Evolutionary conservation across 176 grass and related monocot species (phyloP).

Genomic region (Musa troglodytarum): DNA sequence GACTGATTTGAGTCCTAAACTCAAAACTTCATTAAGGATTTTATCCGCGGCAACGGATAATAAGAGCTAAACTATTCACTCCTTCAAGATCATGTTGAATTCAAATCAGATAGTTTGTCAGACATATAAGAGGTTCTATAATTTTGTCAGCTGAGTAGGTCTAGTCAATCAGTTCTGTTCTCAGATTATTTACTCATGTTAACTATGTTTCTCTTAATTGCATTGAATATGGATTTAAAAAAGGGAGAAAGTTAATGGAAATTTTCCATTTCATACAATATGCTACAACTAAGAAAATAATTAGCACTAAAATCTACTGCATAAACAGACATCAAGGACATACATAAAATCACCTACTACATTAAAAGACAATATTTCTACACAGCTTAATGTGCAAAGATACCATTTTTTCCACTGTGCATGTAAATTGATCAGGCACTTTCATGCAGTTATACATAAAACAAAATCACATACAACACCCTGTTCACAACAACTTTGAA

Average conservation of each 20-base stretch:
- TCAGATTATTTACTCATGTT: not conserved
- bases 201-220: not conserved
- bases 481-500: not conserved
- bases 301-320: too few species aligned
- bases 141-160: too few species aligned
- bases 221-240: not conserved
- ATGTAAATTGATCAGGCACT: not conserved
- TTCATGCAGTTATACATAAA: not conserved
- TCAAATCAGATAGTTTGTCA: not conserved
- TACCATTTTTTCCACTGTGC: not conserved
- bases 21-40: not conserved
- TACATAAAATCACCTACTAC: not conserved
- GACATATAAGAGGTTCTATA: not conserved
- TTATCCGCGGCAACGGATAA: not conserved
- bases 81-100: not conserved
- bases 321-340: too few species aligned
- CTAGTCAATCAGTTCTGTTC: not conserved
- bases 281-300: too few species aligned
- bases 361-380: not conserved
- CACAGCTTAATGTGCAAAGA: not conserved
- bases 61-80: not conserved
- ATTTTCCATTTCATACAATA: too few species aligned
- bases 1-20: not conserved
- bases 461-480: not conserved
- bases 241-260: too few species aligned